Percentiles rank a stretch among this genome's conserved stretches.
These are phyloP conservation scores for Leishmania tarentolae DNA, from an alignment of 208 protist species.

Conservation along the genomic window DNA sequence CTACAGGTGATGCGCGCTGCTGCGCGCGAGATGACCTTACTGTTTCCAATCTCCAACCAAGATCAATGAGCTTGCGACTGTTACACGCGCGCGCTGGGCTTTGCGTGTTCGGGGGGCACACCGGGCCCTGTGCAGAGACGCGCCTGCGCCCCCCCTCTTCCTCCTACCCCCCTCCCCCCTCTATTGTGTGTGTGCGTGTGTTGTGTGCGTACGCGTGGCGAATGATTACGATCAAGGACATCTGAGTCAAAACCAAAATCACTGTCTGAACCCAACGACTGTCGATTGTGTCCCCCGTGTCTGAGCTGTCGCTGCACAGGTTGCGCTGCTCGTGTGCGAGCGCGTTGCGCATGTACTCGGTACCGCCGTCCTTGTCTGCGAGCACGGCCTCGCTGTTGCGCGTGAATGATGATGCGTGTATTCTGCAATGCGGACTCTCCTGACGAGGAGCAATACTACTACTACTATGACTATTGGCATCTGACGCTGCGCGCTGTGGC, in stretches of 20 bases:
- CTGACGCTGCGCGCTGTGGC: constrained; percentile 13
- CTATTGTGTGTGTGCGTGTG: not conserved
- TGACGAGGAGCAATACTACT: constrained; percentile 31
- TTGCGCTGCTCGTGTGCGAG: not conserved
- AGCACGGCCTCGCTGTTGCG: not conserved
- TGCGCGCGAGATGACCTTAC: constrained; percentile 40
- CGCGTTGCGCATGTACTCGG: not conserved
- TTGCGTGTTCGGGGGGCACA: not conserved
- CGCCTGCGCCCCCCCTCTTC: not conserved
- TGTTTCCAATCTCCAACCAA: constrained; percentile 44
- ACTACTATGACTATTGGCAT: constrained; percentile 45
- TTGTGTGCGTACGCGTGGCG: constrained; percentile 1
- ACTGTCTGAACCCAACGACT: constrained; percentile 21
- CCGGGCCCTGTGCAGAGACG: not conserved
- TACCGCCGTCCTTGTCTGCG: not conserved
- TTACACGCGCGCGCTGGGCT: not conserved
- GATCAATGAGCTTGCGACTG: constrained; percentile 42
- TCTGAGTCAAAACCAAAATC: constrained; percentile 34
- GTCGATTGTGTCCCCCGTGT: constrained; percentile 43
- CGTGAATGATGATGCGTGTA: constrained; percentile 33
- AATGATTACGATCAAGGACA: constrained; percentile 37
- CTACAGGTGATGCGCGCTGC: constrained; percentile 40
- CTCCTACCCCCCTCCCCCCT: not conserved
- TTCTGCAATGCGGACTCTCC: constrained; percentile 32
- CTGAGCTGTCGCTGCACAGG: constrained; percentile 19